phyloP scores from a whole-genome alignment of 208 protist species.

The Vickermania spadyakhi region DNA sequence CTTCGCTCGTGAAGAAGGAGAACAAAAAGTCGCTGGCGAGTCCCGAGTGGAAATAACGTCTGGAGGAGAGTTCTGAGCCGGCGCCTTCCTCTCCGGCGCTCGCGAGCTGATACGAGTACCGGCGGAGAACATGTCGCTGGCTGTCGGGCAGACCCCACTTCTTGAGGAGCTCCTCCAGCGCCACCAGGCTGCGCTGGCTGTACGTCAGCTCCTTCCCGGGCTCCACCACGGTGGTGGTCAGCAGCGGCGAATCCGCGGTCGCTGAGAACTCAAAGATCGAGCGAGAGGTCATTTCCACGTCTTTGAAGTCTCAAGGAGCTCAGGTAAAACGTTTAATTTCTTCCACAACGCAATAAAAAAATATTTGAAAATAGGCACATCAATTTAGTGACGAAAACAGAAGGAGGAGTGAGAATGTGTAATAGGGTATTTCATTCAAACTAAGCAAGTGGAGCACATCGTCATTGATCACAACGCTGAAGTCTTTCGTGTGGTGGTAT shows the following conservation, averaged over 20 bases:
- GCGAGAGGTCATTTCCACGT: background rate
- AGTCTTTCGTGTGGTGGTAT: too few relatives aligned
- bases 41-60: background rate
- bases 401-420: too few relatives aligned
- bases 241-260: background rate
- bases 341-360: too few relatives aligned
- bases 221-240: background rate
- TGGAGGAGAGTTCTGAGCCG: background rate
- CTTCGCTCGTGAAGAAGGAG: background rate
- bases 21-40: background rate
- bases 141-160: conserved; percentile 17
- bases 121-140: background rate
- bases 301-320: too few relatives aligned
- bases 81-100: background rate
- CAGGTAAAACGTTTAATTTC: too few relatives aligned
- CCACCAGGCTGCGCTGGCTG: background rate
- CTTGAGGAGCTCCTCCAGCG: conserved; percentile 4
- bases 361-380: too few relatives aligned
- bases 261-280: background rate
- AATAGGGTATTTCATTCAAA: too few relatives aligned
- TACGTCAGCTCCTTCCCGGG: background rate
- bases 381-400: too few relatives aligned
- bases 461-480: too few relatives aligned
- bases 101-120: background rate
- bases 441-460: too few relatives aligned